Base-by-base conservation (phyloP, 2,329 filamentous ascomycete species). In the Hypoxylon sp. region DNA sequence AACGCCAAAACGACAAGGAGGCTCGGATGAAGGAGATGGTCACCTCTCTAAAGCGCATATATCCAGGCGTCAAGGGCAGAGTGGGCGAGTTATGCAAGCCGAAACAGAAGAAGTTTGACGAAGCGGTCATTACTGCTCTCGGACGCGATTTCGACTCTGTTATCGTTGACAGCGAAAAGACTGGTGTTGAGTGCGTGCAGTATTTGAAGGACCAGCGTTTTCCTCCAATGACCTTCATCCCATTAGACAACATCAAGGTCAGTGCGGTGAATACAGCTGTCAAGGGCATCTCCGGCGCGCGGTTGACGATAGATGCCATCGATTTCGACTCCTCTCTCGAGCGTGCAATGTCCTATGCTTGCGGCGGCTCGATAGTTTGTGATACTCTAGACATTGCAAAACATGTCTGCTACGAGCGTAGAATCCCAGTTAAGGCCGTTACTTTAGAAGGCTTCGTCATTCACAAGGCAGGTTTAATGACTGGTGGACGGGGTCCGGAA, bases 241-340 rank as follows among this genome's bases (percentile, higher is more conserved):
- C 96, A 0, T 86, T 99, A 17, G 96, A 99, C 83, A 98, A 97
- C 57, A 97, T 99, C 79, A 97, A 98, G 76, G 94, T 98, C 77
- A 94, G 93, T 78, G 90, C 93, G 10, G 89, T 96, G 65, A 97
- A 97, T 78, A 92, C 93, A 4, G 94, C 93, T 66, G 85, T 99
- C 72, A 98, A 98, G 81, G 93, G 94, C 29, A 91, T 97, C 79
- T 87, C 93, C 61, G 92, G 93, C 42, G 93, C 92, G 80, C 90
- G 95, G 6, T 87, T 98, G 64, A 97, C 95, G 0, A 97, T 99
- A 70, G 96, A 99, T 79, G 97, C 94, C 0, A 95, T 99, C 74
- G 94, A 97, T 76, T 99, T 96, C 76, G 96, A 98, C 74, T 87
- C 91, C 2, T 89, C 91, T 1, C 88, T 97, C 54, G 93, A 98